Percentiles rank a stretch among this genome's conserved stretches.
Conservation (phyloP, 306 rosid species). For the Comarum palustre region DNA sequence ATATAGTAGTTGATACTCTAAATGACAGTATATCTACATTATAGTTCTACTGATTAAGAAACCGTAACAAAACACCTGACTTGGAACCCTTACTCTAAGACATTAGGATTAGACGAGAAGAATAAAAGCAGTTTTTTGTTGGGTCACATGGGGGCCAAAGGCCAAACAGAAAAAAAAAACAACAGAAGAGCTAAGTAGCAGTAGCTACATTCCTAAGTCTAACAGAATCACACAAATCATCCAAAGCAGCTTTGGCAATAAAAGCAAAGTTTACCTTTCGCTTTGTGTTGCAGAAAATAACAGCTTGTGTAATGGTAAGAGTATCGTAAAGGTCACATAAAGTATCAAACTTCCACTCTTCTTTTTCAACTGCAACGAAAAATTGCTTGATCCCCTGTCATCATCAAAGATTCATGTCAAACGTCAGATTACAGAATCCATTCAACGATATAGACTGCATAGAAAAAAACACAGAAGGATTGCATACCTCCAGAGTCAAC, state of each 20-base stretch:
- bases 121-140: background rate
- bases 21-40: background rate
- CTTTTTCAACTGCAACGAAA: slow-evolving; percentile 94
- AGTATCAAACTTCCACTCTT: slow-evolving; percentile 98
- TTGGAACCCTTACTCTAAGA: background rate
- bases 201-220: no score
- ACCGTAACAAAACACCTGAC: background rate
- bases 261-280: slow-evolving; percentile 56
- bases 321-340: slow-evolving; percentile 97
- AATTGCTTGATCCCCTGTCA: slow-evolving; percentile 95
- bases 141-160: no score
- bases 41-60: background rate
- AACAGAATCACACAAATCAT: no score
- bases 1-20: background rate
- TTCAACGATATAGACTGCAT: background rate
- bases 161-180: no score
- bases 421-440: slow-evolving; percentile 19
- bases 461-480: slow-evolving; percentile 17
- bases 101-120: background rate
- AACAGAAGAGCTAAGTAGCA: no score
- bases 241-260: background rate
- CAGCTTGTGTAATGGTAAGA: slow-evolving; percentile 95
- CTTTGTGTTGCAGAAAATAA: slow-evolving; percentile 94
- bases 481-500: slow-evolving; percentile 84
- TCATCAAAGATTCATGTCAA: background rate